Base-by-base conservation (phyloP, 768 basidiomycete genomes). In the Phanerochaete carnosa region DNA sequence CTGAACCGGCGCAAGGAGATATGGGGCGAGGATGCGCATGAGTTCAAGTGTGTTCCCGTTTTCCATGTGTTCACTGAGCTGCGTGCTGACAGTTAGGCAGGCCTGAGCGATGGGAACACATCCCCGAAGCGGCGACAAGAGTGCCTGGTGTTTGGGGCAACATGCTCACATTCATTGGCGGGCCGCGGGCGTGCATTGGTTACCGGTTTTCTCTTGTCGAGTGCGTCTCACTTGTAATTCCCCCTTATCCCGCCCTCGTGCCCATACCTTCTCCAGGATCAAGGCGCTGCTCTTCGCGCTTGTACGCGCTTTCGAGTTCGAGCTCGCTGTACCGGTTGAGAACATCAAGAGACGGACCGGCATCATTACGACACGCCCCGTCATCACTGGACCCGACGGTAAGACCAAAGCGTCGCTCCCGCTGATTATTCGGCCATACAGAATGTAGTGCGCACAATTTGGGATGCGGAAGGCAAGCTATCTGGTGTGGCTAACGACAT, bases 141-240 rank as follows among this genome's bases (percentile, higher is more conserved):
- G 72, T 89, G 23, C 88, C 88, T 4, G 83, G 87, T 7, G 76
- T n/a, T n/a, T n/a, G n/a, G n/a, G n/a, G n/a, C n/a, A n/a, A n/a
- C n/a, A n/a, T n/a, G n/a, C n/a, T n/a, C 88, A 0, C 87, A 82
- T 90, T 90, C 77, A 64, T 86, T 2, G 85, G 84, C 33, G 88
- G 88, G 4, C 83, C 86, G 16, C 78, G 80, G n/a, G 79, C 85
- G 0, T 90, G 88, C 62, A 88, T 89, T 33, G 87, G 87, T 0
- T 88, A 83, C 67, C 80, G 83, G 3, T 89, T 89, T 67, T 77
- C 88, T 15, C 70, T 88, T 22, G 73, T 81, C 16, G 85, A 86
- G 83, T 85, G 60, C 43, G 83, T 77, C 23, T 16, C 8, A 19
- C 28, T 25, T 23, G n/a, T n/a, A n/a, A n/a, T n/a, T n/a, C n/a